Percentiles rank a stretch among this genome's conserved stretches.
Evolutionary conservation across 2,329 filamentous ascomycete genomes (phyloP).

Genomic region (Sordariomycetes sp.): DNA sequence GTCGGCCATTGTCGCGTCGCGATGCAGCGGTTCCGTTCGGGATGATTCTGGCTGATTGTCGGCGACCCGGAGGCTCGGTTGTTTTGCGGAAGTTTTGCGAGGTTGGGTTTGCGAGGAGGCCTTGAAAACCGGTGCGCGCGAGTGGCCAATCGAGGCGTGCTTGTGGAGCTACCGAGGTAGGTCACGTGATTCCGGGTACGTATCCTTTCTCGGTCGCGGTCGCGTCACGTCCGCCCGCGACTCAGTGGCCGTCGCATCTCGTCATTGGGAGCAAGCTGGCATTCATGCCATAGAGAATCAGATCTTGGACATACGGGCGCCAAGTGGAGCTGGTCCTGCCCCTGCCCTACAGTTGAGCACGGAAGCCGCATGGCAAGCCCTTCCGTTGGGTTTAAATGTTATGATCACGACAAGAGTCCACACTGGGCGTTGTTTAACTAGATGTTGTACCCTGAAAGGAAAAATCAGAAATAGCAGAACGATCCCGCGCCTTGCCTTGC

Average conservation of each 20-base stretch:
- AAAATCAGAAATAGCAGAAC: background rate
- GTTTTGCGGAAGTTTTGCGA: constrained; percentile 4
- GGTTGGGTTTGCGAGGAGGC: background rate
- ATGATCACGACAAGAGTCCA: no score
- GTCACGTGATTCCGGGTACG: background rate
- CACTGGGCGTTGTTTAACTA: background rate
- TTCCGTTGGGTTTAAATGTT: background rate
- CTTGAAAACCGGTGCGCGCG: background rate
- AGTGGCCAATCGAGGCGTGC: background rate
- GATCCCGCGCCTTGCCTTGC: background rate
- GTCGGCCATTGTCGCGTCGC: constrained; percentile 4
- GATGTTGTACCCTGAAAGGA: background rate
- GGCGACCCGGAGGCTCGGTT: constrained; percentile 2
- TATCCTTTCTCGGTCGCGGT: background rate
- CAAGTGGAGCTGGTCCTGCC: background rate
- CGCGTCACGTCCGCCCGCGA: background rate
- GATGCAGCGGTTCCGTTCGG: background rate
- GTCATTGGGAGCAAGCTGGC: background rate
- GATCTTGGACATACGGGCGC: background rate
- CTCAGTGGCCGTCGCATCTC: background rate
- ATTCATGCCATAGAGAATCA: background rate
- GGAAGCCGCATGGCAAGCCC: background rate
- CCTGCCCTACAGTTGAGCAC: background rate
- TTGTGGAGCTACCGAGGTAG: background rate
- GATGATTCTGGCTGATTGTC: constrained; percentile 6